A percentile compares a stretch with the other conserved stretches of the same genome.
Conservation (phyloP, 1,284 basidiomycete genomes). For the Ganoderma boninense region DNA sequence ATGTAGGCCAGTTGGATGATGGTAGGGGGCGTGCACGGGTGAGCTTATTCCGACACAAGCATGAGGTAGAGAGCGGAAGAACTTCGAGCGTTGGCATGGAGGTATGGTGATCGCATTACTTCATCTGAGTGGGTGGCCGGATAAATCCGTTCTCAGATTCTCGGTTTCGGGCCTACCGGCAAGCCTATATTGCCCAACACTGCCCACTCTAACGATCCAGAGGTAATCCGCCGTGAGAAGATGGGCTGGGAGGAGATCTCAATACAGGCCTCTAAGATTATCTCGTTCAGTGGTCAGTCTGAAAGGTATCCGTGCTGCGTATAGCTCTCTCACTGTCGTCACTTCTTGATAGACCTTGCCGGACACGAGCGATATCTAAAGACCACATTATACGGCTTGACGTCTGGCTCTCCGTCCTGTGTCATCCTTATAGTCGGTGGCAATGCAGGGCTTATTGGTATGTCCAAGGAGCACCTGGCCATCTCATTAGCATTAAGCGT, state of each 20-base stretch:
- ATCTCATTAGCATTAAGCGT: constrained; percentile 94
- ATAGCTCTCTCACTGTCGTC: background rate
- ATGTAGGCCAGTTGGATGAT: constrained; percentile 87
- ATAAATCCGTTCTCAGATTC: constrained; percentile 61
- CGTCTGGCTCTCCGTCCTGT: constrained; percentile 94
- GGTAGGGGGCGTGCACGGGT: constrained; percentile 94
- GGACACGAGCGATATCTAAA: constrained; percentile 92
- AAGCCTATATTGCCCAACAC: constrained; percentile 79
- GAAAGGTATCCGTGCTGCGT: background rate
- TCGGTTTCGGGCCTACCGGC: constrained; percentile 83
- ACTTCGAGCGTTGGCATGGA: constrained; percentile 98
- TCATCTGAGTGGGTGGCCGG: background rate
- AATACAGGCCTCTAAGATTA: constrained; percentile 88
- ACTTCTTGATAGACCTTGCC: constrained; percentile 83
- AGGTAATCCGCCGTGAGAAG: constrained; percentile 81
- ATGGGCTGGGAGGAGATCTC: constrained; percentile 98
- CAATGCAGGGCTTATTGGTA: constrained; percentile 95
- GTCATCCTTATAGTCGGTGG: constrained; percentile 96
- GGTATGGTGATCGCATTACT: constrained; percentile 50
- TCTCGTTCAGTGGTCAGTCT: constrained; percentile 87
- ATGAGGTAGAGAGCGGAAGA: constrained; percentile 95
- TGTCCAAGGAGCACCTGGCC: constrained; percentile 97
- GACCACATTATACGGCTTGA: constrained; percentile 95
- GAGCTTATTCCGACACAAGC: constrained; percentile 95
- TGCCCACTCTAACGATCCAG: constrained; percentile 61